phyloP scores from a whole-genome alignment of 306 rosid genomes.

The Casuarina glauca region DNA sequence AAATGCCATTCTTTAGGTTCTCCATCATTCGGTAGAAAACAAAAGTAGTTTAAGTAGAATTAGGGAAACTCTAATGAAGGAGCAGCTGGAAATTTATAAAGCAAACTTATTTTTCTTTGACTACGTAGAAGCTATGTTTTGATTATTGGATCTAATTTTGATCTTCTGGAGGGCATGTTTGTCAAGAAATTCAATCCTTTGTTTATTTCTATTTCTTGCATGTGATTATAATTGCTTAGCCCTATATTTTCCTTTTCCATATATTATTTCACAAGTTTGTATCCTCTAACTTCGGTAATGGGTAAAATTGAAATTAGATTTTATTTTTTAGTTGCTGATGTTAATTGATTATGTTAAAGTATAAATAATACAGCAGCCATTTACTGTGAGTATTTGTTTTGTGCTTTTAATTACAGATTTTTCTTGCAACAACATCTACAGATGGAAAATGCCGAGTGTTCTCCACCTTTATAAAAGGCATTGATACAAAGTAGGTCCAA shows the following conservation, averaged over 20 bases:
- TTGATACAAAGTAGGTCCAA: conserved; percentile 78
- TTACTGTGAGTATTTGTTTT: conserved; percentile 8
- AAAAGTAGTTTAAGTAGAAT: neutral
- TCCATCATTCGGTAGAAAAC: neutral
- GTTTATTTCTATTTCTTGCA: neutral
- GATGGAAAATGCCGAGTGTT: conserved; percentile 95
- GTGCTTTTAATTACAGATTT: conserved; percentile 55
- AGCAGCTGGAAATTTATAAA: neutral
- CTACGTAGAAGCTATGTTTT: neutral
- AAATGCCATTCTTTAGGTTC: neutral
- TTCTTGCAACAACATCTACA: conserved; percentile 92
- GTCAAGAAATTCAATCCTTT: neutral
- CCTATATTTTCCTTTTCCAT: neutral
- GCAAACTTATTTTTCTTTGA: neutral
- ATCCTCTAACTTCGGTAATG: neutral
- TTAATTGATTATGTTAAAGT: neutral
- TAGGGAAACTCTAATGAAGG: neutral
- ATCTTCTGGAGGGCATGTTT: neutral
- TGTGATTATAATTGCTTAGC: neutral
- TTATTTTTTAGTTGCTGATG: conserved; percentile 7
- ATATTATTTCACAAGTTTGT: neutral
- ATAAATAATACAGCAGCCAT: neutral
- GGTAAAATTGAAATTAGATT: neutral
- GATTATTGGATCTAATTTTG: neutral
- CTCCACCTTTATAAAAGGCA: conserved; percentile 88